Conservation (phyloP, 495 filamentous ascomycete species). For the Echria macrotheca region DNA sequence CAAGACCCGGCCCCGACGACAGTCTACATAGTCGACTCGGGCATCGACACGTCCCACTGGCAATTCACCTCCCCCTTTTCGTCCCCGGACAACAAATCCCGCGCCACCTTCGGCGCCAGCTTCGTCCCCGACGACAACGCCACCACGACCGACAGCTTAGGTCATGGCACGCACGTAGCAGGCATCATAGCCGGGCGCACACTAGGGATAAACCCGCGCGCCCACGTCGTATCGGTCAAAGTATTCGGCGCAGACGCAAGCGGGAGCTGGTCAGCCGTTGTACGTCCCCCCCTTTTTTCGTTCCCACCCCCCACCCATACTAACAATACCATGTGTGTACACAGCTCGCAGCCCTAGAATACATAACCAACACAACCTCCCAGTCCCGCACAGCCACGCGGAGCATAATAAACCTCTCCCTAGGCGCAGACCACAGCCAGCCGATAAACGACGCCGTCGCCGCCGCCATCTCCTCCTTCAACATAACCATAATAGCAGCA, state of each 20-base stretch:
- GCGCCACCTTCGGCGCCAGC: constrained; percentile 22
- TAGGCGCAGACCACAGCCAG: constrained; percentile 45
- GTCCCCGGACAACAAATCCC: constrained; percentile 39
- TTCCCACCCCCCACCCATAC: too few species aligned
- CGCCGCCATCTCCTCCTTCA: constrained; percentile 34
- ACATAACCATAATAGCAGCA: constrained; percentile 41
- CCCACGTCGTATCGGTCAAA: constrained; percentile 56
- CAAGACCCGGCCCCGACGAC: constrained; percentile 46
- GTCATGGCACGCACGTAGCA: constrained; percentile 62
- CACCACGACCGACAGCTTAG: constrained; percentile 30
- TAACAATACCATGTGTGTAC: too few species aligned
- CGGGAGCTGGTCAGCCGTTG: not conserved
- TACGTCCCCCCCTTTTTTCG: too few species aligned
- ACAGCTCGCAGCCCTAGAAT: constrained; percentile 31
- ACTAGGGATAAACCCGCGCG: constrained; percentile 57
- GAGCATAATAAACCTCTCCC: constrained; percentile 47
- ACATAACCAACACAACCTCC: constrained; percentile 34
- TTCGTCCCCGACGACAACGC: constrained; percentile 2
- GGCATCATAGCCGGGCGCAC: constrained; percentile 55
- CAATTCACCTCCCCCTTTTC: too few species aligned
- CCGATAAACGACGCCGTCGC: constrained; percentile 46
- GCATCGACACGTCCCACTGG: constrained; percentile 45
- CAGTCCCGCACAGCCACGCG: constrained; percentile 27
- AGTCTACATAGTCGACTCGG: constrained; percentile 55
- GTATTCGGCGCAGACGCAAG: constrained; percentile 39